Percentiles rank a stretch among this genome's conserved stretches.
phyloP scores from a whole-genome alignment of 2,329 filamentous ascomycete genomes.

The Grosmannia serpens region DNA sequence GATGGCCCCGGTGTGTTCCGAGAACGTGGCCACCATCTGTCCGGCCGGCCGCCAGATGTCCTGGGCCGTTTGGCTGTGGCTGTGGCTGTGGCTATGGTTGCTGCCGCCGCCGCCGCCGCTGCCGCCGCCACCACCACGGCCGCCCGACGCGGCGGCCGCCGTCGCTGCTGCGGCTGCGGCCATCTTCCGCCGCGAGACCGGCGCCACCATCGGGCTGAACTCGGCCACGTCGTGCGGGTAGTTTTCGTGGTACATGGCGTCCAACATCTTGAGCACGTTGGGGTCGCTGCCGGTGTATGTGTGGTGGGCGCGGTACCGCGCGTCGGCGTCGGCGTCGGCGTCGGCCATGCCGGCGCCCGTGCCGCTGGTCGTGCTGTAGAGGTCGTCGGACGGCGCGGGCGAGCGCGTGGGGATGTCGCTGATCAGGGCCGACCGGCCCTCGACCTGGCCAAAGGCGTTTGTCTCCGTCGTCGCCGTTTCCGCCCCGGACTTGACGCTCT shows the following conservation, averaged over 20 bases:
- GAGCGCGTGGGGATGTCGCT: constrained; percentile 12
- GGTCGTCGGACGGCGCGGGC: constrained; percentile 9
- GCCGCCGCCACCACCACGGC: constrained; percentile 22
- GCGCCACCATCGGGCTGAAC: constrained; percentile 71
- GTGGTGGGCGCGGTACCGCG: constrained; percentile 54
- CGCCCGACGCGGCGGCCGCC: constrained; percentile 21
- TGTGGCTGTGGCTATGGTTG: constrained; percentile 25
- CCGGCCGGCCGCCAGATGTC: constrained; percentile 76
- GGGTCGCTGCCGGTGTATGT: constrained; percentile 75
- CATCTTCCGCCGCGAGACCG: constrained; percentile 45
- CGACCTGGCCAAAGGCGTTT: constrained; percentile 49
- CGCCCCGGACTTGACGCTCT: constrained; percentile 44
- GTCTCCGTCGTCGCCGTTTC: constrained; percentile 48
- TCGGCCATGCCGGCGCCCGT: constrained; percentile 15
- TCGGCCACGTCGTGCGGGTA: constrained; percentile 54
- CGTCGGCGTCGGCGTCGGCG: constrained; percentile 13
- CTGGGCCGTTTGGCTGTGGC: constrained; percentile 25
- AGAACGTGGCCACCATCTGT: constrained; percentile 73
- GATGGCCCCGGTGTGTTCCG: constrained; percentile 74
- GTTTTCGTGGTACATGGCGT: constrained; percentile 71
- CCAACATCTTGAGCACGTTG: constrained; percentile 58
- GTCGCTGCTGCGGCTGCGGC: constrained; percentile 27
- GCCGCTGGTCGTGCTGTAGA: constrained; percentile 11
- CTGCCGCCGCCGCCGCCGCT: neutral
- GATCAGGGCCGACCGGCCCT: constrained; percentile 38